Evolutionary conservation across 805 yeast genomes (phyloP), one percentile per base, ranked within the genome.

Genomic region (Cyberlindnera xishuangbannaensis): DNA sequence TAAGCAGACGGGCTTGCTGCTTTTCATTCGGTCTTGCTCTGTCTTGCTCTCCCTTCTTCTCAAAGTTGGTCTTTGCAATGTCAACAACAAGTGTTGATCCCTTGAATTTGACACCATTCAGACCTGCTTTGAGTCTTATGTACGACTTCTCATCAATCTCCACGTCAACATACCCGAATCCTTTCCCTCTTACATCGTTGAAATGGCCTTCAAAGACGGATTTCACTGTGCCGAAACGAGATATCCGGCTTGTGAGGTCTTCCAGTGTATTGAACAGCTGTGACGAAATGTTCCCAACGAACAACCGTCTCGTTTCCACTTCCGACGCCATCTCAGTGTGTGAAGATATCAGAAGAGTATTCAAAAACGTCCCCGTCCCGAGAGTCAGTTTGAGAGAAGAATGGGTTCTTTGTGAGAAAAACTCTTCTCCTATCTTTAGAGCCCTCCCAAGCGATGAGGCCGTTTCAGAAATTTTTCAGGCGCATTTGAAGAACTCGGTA

Each of bases 31-130:
- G 21, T 34, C 52, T 42, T 44, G 49, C 26, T 25, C 71, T 71
- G 41, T 78, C 79, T 28, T 55, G 51, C 19, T 58, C 55, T 79
- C 78, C 70, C 14, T 57, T 50, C 16, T 61, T 61, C 28, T 59
- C 48, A 56, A 60, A 82, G 27, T 62, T 63, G 0, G 76, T 76
- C 44, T 69, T 73, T 4, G 97, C 96, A 28, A 61, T 54, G 33
- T 69, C 75, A 8, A 90, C 59, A 3, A 65, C 63, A 22, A 90
- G 56, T 33, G 69, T 73, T 17, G 80, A 67, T 3, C 95, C 95
- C 68, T 83, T 85, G 58, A 69, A 90, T 17, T 70, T 71, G 2
- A 81, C 72, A 19, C 88, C 92, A 52, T 85, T 72, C 43, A 84
- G 69, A 1, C 82, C 63, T 6, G 60, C 54, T 37, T 69, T 68